A percentile compares a stretch with the other conserved stretches of the same genome.
Conservation (phyloP, 305 asterid genomes). For the Euphrasia arctica region DNA sequence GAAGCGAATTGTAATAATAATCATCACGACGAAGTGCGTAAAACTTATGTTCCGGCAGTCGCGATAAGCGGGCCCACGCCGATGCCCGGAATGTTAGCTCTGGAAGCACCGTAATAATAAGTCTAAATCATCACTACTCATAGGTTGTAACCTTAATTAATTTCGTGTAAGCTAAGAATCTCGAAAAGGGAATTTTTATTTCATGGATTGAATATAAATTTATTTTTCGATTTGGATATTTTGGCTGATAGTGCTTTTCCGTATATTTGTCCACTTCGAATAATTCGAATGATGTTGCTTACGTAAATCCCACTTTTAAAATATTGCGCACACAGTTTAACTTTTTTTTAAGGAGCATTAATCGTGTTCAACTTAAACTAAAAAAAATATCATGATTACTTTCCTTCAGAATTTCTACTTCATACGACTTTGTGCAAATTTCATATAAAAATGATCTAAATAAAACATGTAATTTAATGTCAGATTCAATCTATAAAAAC, state of each 20-base stretch:
- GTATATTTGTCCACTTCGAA: slow-evolving; percentile 33
- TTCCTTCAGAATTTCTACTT: no score
- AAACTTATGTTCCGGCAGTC: slow-evolving; percentile 33
- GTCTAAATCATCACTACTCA: slow-evolving; percentile 11
- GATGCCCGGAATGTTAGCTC: slow-evolving; percentile 51
- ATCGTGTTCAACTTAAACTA: no score
- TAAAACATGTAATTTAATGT: no score
- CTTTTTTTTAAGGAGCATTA: no score
- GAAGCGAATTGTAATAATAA: slow-evolving; percentile 50
- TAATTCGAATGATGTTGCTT: slow-evolving; percentile 15
- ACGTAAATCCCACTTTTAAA: slow-evolving; percentile 27
- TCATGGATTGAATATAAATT: slow-evolving; percentile 22
- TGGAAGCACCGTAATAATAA: slow-evolving; percentile 42
- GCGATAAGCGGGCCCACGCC: slow-evolving; percentile 46
- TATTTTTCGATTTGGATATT: slow-evolving; percentile 15
- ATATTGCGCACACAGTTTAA: neutral
- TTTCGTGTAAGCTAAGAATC: slow-evolving; percentile 31
- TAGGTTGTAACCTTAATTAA: slow-evolving; percentile 9
- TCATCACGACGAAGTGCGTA: slow-evolving; percentile 22
- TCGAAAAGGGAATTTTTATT: slow-evolving; percentile 28
- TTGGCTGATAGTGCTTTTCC: slow-evolving; percentile 25
- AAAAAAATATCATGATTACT: no score
- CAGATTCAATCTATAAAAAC: no score
- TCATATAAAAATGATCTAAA: no score
- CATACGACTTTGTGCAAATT: no score